Conservation (phyloP, 495 filamentous ascomycete genomes). For the Xylaria palmicola region DNA sequence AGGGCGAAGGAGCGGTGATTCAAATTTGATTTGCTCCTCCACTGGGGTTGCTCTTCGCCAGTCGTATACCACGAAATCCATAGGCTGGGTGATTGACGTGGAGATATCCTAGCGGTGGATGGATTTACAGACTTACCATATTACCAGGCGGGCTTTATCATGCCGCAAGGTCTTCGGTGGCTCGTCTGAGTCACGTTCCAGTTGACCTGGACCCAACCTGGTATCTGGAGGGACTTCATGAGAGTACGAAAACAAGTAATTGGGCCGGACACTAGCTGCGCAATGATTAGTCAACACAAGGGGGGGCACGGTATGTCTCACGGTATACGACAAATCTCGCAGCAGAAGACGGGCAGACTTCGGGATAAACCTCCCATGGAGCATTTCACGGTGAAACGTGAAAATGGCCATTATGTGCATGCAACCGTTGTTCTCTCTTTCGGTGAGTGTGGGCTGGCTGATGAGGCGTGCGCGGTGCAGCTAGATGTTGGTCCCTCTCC, state of each 20-base stretch:
- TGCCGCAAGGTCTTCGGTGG: not conserved
- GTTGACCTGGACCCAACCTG: not conserved
- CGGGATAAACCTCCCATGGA: slow-evolving; percentile 64
- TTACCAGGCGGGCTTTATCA: not conserved
- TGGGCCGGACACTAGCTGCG: not conserved
- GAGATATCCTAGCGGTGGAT: slow-evolving; percentile 66
- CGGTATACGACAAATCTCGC: slow-evolving; percentile 2
- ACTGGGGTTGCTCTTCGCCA: slow-evolving; percentile 63
- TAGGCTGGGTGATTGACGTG: slow-evolving; percentile 60
- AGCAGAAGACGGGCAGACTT: slow-evolving; percentile 39
- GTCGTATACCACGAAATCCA: slow-evolving; percentile 78
- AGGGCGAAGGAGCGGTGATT: slow-evolving; percentile 46
- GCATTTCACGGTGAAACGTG: slow-evolving; percentile 58
- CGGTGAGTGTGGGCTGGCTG: slow-evolving; percentile 13
- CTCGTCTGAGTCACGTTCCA: not conserved
- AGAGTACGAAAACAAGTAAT: not conserved
- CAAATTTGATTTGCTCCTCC: slow-evolving; percentile 25
- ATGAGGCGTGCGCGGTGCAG: slow-evolving; percentile 20
- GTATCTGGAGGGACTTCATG: not conserved
- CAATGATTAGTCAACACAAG: not conserved
- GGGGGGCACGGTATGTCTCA: slow-evolving; percentile 8
- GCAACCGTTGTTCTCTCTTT: slow-evolving; percentile 38
- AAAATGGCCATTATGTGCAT: slow-evolving; percentile 60
- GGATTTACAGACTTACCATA: not conserved
- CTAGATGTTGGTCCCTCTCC: slow-evolving; percentile 23